phyloP scores from a whole-genome alignment of 2,329 filamentous ascomycete species.

The Pyrenochaeta sp. region DNA sequence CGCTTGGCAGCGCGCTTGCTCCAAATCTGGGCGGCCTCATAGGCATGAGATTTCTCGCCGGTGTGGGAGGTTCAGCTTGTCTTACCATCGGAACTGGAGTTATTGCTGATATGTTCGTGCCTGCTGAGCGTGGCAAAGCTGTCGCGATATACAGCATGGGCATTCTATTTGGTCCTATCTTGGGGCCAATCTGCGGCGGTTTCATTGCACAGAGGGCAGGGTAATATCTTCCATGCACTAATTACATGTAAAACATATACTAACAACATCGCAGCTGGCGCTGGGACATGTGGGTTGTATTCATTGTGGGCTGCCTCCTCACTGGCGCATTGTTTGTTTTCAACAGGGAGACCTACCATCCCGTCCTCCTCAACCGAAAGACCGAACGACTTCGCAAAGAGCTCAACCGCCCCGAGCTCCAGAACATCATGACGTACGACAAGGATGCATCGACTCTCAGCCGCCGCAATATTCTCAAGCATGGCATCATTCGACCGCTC shows the following conservation, averaged over 20 bases:
- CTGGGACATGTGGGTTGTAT: conserved; percentile 48
- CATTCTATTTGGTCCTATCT: conserved; percentile 43
- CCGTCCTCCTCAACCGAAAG: conserved; percentile 63
- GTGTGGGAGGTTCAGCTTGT: conserved; percentile 38
- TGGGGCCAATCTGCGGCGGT: conserved; percentile 46
- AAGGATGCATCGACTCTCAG: conserved; percentile 26
- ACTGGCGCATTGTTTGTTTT: conserved; percentile 47
- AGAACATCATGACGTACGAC: conserved; percentile 51
- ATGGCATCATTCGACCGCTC: conserved; percentile 49
- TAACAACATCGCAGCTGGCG: conserved; percentile 32
- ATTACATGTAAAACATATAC: neutral
- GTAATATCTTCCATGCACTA: neutral
- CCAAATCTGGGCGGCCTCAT: conserved; percentile 47
- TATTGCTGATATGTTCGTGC: conserved; percentile 46
- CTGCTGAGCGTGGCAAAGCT: conserved; percentile 43
- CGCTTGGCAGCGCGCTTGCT: conserved; percentile 53
- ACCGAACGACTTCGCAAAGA: conserved; percentile 61
- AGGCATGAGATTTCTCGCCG: conserved; percentile 28
- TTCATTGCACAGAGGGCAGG: conserved; percentile 45
- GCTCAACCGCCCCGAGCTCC: conserved; percentile 55
- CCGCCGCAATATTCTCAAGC: conserved; percentile 28
- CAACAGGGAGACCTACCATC: conserved; percentile 59
- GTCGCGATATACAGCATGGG: conserved; percentile 43
- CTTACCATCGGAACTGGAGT: conserved; percentile 49
- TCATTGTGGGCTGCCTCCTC: conserved; percentile 37